Conservation (phyloP, 345 rosid genomes). For the Acer saccharum region DNA sequence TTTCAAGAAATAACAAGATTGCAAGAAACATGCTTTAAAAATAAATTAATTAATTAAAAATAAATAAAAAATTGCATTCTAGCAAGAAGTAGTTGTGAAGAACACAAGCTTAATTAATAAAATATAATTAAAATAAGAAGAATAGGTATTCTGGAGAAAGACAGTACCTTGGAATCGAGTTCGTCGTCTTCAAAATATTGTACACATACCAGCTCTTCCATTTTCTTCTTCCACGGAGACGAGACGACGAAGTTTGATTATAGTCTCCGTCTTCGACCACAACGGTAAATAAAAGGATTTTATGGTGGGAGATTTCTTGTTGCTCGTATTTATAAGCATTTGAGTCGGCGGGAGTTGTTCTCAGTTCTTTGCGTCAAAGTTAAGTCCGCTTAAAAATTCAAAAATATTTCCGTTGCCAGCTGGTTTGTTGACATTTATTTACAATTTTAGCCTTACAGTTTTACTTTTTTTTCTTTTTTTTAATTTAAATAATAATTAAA, state of each 20-base stretch:
- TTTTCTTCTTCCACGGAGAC: slow-evolving; percentile 25
- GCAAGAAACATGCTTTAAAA: background rate
- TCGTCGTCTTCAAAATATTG: slow-evolving; percentile 66
- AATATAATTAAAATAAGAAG: too few species aligned
- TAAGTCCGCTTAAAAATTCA: background rate
- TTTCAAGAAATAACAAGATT: background rate
- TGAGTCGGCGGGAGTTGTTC: too few species aligned
- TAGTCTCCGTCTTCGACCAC: background rate
- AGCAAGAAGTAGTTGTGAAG: slow-evolving; percentile 77
- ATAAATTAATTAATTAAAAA: too few species aligned
- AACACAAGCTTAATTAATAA: slow-evolving; percentile 24
- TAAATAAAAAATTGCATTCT: slow-evolving; percentile 53
- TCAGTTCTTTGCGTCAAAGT: too few species aligned
- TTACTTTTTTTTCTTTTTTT: too few species aligned
- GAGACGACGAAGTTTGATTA: background rate
- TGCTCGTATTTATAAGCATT: background rate
- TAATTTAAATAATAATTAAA: too few species aligned
- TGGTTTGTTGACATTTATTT: too few species aligned
- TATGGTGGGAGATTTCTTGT: too few species aligned
- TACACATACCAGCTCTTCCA: slow-evolving; percentile 16
- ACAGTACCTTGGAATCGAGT: slow-evolving; percentile 61
- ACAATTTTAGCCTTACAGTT: too few species aligned
- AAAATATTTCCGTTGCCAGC: slow-evolving; percentile 56
- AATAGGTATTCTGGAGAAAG: too few species aligned
- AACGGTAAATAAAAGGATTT: background rate